These are phyloP conservation scores for Priceomyces fermenticarens DNA, from an alignment of 805 yeast species.

Conservation along the genomic window DNA sequence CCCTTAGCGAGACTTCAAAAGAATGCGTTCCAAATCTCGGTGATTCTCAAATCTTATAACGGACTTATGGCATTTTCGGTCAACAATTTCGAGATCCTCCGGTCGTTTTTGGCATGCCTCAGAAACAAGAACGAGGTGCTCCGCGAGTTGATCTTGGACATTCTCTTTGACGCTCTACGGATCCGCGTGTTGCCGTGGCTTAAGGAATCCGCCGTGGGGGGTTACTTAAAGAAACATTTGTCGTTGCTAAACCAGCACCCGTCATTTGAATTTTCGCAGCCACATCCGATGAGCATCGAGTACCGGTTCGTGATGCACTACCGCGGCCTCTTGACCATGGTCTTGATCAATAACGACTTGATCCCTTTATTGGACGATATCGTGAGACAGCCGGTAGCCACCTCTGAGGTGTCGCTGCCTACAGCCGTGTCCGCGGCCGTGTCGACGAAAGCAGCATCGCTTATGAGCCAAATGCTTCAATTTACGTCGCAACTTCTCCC, in stretches of 20 bases:
- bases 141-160: conserved; percentile 64
- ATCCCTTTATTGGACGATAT: conserved; percentile 44
- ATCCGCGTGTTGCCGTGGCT: conserved; percentile 59
- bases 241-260: background rate
- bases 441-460: conserved; percentile 56
- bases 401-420: too few species aligned
- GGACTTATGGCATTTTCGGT: conserved; percentile 69
- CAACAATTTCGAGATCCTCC: conserved; percentile 53
- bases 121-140: conserved; percentile 53
- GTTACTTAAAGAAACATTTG: conserved; percentile 11
- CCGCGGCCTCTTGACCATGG: conserved; percentile 55
- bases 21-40: conserved; percentile 55
- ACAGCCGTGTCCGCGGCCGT: conserved; percentile 44
- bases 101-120: conserved; percentile 59
- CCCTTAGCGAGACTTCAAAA: conserved; percentile 53
- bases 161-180: conserved; percentile 65
- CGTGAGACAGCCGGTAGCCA: conserved; percentile 28
- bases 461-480: conserved; percentile 60
- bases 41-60: conserved; percentile 66
- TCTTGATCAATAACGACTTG: conserved; percentile 52
- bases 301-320: conserved; percentile 53
- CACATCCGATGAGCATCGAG: conserved; percentile 10
- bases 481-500: conserved; percentile 58
- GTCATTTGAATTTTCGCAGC: conserved; percentile 11
- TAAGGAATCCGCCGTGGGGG: conserved; percentile 19